These are phyloP conservation scores for Nicotiana tomentosiformis DNA, from an alignment of 257 asterid genomes.

Conservation along the genomic window DNA sequence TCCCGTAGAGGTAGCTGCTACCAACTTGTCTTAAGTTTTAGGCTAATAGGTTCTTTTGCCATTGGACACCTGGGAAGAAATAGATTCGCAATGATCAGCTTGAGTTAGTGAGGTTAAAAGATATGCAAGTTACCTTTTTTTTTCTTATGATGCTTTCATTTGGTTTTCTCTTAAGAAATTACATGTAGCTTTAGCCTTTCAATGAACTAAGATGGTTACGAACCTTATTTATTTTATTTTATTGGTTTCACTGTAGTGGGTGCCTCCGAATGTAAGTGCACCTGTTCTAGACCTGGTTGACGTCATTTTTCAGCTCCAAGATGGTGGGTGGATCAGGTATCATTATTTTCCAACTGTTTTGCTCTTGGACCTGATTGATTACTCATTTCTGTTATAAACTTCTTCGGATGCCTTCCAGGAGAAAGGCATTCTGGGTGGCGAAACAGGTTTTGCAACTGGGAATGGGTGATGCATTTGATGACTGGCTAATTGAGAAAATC, in stretches of 20 bases:
- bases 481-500: constrained; percentile 94
- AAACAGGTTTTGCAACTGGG: constrained; percentile 95
- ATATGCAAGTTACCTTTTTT: not conserved
- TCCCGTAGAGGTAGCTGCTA: constrained; percentile 66
- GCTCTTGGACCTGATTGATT: not conserved
- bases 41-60: not conserved
- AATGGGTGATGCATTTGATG: constrained; percentile 99
- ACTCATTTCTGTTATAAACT: not conserved
- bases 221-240: constrained; percentile 3
- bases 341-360: not conserved
- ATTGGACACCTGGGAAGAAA: not conserved
- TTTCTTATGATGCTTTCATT: not conserved
- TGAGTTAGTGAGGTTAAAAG: not conserved
- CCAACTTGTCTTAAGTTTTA: not conserved
- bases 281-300: constrained; percentile 88
- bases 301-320: constrained; percentile 84
- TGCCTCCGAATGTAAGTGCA: constrained; percentile 78
- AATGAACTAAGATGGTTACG: constrained; percentile 18
- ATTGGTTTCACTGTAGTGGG: constrained; percentile 58
- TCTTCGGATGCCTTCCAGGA: constrained; percentile 36
- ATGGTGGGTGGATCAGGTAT: constrained; percentile 99
- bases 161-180: constrained; percentile 2
- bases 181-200: constrained; percentile 7
- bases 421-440: constrained; percentile 97
- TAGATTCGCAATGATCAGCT: not conserved